Conservation (phyloP, 306 rosid genomes). For the Hippophae tibetana region DNA sequence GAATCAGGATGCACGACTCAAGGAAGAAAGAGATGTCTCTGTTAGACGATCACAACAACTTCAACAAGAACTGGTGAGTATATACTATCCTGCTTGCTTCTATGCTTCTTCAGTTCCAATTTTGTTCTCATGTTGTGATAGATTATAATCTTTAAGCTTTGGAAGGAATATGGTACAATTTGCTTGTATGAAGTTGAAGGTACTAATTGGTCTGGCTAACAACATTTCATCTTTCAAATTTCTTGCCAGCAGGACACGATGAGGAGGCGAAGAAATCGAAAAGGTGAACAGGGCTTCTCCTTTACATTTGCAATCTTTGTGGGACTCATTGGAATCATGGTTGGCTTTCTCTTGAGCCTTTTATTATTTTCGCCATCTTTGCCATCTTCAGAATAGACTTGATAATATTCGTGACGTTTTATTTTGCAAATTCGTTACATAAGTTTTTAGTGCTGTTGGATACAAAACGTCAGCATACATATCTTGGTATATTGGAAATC, state of each 20-base stretch:
- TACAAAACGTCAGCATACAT: constrained; percentile 8
- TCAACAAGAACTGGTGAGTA: constrained; percentile 76
- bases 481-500: constrained; percentile 17
- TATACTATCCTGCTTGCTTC: neutral
- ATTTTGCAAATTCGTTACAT: constrained; percentile 14
- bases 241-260: constrained; percentile 42
- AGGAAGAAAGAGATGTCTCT: constrained; percentile 80
- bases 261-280: constrained; percentile 50
- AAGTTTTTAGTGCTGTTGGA: constrained; percentile 8
- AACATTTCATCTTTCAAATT: too few relatives aligned
- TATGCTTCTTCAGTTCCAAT: neutral
- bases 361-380: constrained; percentile 57
- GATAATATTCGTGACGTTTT: constrained; percentile 9
- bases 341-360: constrained; percentile 75
- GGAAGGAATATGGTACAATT: too few relatives aligned
- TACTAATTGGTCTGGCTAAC: too few relatives aligned
- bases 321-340: constrained; percentile 67
- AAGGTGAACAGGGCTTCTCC: constrained; percentile 67
- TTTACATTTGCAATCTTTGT: constrained; percentile 55
- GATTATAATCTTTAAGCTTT: neutral
- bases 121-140: neutral
- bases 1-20: constrained; percentile 50
- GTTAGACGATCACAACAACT: constrained; percentile 60
- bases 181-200: too few relatives aligned
- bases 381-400: constrained; percentile 43